phyloP scores from a whole-genome alignment of 169 alveolate genomes.

The Cryptosporidium meleagridis region DNA sequence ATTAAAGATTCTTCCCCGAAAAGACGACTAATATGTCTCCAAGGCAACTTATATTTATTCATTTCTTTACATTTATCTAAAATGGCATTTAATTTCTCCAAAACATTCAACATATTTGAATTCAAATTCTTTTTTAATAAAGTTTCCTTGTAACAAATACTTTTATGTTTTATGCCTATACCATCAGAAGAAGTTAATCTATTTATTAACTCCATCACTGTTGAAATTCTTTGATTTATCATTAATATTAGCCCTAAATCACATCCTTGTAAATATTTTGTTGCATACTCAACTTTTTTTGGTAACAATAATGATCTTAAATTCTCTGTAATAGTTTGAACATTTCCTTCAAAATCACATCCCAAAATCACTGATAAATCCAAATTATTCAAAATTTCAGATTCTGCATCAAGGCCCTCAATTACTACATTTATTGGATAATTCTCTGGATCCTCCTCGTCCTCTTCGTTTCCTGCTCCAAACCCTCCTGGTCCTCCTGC shows the following conservation, averaged over 20 bases:
- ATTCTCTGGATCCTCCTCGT: neutral
- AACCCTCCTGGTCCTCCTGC: too few species aligned
- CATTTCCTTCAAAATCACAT: neutral
- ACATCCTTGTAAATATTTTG: slow-evolving; percentile 2
- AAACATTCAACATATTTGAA: neutral
- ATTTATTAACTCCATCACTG: neutral
- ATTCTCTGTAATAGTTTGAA: neutral
- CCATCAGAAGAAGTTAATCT: neutral
- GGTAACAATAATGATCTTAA: slow-evolving; percentile 7
- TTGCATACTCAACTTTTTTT: neutral
- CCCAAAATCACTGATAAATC: neutral
- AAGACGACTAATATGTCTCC: neutral
- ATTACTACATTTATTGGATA: neutral
- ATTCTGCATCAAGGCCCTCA: neutral
- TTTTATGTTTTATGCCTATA: neutral
- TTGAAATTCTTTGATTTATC: slow-evolving; percentile 15
- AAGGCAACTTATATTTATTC: slow-evolving; percentile 27
- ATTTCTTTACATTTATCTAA: neutral
- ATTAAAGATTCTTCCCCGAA: neutral
- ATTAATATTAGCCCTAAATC: neutral
- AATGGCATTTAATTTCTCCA: neutral
- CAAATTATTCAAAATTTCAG: neutral
- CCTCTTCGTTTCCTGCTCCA: neutral
- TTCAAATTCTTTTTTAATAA: neutral
- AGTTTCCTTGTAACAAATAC: neutral